Conservation (phyloP, 345 rosid genomes). For the Populus ilicifolia region DNA sequence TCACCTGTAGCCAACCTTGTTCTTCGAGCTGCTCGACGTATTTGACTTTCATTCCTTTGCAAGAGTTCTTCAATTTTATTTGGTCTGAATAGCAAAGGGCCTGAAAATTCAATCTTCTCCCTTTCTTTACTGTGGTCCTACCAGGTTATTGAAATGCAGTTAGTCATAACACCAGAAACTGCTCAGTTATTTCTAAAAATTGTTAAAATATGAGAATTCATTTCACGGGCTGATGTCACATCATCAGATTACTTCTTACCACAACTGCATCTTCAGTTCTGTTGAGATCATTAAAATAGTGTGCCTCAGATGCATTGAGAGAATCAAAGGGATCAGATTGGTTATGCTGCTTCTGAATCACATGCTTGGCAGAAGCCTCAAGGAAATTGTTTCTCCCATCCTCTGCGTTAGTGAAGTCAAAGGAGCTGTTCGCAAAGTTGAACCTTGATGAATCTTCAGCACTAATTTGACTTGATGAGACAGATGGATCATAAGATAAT, state of each 20-base stretch:
- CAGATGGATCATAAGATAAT: constrained; percentile 40
- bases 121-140: constrained; percentile 5
- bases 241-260: constrained; percentile 32
- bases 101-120: constrained; percentile 34
- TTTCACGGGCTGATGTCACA: not conserved
- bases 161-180: not conserved
- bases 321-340: constrained; percentile 24
- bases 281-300: constrained; percentile 19
- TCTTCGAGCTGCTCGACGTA: constrained; percentile 45
- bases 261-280: constrained; percentile 19
- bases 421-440: constrained; percentile 38
- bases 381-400: not conserved
- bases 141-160: not conserved
- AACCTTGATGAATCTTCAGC: constrained; percentile 37
- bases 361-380: constrained; percentile 1
- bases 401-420: constrained; percentile 23
- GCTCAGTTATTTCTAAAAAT: not conserved
- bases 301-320: constrained; percentile 28
- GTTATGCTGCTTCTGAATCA: constrained; percentile 8
- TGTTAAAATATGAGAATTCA: not conserved
- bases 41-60: constrained; percentile 52
- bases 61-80: constrained; percentile 41
- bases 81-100: constrained; percentile 43
- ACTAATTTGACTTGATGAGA: constrained; percentile 43
- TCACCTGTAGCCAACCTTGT: constrained; percentile 45